Evolutionary conservation across 2,329 filamentous ascomycete species (phyloP), one percentile per base, ranked within the genome.

Genomic region (Chlorencoelia australis): DNA sequence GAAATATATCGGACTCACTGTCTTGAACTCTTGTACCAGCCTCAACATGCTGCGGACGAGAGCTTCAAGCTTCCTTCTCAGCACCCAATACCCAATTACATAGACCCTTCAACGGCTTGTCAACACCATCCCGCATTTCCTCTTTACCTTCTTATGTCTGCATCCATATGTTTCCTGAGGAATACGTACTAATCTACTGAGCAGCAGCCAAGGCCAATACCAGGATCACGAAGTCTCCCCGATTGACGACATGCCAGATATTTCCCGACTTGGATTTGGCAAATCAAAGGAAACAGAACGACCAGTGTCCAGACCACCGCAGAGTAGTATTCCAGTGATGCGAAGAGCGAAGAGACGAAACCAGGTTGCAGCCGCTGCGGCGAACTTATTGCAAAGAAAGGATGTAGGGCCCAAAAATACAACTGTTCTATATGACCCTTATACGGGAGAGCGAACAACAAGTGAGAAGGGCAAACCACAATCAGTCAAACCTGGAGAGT

Each of bases 381-480:
- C 48, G 27, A 54, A 50, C 33, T 17, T 51, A 10, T 36, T 47
- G 5, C 16, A 33, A 16, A 38, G 50, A 26, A 55, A 54, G 33
- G 41, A 52, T 19, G 38, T 42, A 33, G 44, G 37, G 18, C 38
- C 45, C 11, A 43, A 45, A 25, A 38, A 46, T 7, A 55, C 58
- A 33, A 64, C 69, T 41, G 67, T 66, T 15, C 62, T 65, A 45
- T 82, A 77, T 77, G 76, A 84, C 58, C 70, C 71, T 31, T 73
- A 71, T 52, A 79, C 79, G 3, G 78, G 75, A 7, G 78, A 82
- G 50, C 72, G 75, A 25, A 78, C 73, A 4, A 68, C 64, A n/a
- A 69, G 62, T 37, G 58, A 66, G 14, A 66, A 62, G 31, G 75
- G 75, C 10, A 71, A 67, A 40, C 61, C 69, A 17, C 68, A 68